Evolutionary conservation across 169 alveolate species (phyloP).

Genomic region (Cryptosporidium tyzzeri): DNA sequence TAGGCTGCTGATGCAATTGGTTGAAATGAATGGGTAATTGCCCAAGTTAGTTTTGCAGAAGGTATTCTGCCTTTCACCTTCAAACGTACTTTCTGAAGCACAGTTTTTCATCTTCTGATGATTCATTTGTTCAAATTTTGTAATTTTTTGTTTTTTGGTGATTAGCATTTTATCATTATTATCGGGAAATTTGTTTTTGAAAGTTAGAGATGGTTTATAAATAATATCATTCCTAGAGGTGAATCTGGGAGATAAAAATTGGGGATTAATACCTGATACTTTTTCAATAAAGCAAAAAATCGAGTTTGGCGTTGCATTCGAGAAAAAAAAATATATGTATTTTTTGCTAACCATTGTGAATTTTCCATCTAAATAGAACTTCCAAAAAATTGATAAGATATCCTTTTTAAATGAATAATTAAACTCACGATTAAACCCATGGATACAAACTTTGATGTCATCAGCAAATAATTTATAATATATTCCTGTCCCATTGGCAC

Average conservation of each 20-base stretch:
- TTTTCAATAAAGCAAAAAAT: background rate
- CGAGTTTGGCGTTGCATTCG: conserved; percentile 26
- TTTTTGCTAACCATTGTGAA: conserved; percentile 35
- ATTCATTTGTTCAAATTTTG: background rate
- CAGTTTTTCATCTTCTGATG: background rate
- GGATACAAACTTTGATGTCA: conserved; percentile 18
- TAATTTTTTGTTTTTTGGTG: background rate
- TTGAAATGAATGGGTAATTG: background rate
- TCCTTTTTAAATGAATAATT: conserved; percentile 32
- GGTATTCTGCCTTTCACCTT: background rate
- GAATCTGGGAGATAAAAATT: conserved; percentile 31
- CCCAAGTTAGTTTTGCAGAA: background rate
- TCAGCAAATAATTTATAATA: background rate
- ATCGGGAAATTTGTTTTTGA: background rate
- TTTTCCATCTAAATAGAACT: conserved; percentile 32
- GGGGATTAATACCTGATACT: background rate
- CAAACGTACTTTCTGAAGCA: background rate
- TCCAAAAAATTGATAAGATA: conserved; percentile 26
- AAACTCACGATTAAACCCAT: conserved; percentile 28
- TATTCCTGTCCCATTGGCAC: conserved; percentile 26
- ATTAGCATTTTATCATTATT: background rate
- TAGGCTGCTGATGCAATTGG: background rate
- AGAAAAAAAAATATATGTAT: background rate
- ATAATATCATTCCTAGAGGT: background rate
- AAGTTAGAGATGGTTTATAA: background rate